Base-by-base conservation (phyloP, 148 eudicot genomes). In the Gaultheria prostrata region DNA sequence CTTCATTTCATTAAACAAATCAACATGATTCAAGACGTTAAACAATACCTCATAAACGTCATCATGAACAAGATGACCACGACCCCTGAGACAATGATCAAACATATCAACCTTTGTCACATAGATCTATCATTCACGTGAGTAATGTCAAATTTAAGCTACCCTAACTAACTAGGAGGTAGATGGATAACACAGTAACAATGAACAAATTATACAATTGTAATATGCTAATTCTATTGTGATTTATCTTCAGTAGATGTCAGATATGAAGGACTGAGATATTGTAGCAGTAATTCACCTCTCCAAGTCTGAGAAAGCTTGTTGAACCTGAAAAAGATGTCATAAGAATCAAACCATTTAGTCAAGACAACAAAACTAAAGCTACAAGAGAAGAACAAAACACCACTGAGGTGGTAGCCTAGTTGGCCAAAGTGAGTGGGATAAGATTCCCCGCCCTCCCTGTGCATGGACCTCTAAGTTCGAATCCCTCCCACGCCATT, bases 291-390 rank as follows among this genome's bases (percentile, higher is more conserved):
- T 14, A 35, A 76, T 76, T 73, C 85, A 95, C 98, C 97, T 95
- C 85, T 95, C 98, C 81, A 89, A 85, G 83, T 86, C 92, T 30
- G 97, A 87, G 88, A 93, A 95, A 78, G 91, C 94, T 80, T 91
- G 95, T 87, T 95, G 98, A 81, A 91, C 92, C 98, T 95, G 91
- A 82, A 88, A 63, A 73, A 56, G 80, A 76, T 4, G 26, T 9
- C n/a, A 72, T 2, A 72, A 50, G 32, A 24, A 73, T 7, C 63
- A 30, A 26, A 73, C 33, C 10, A 3, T 24, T 63, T 61, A n/a
- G 54, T 79, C 28, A 70, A 79, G 53, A 65, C 35, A 63, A 46
- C 43, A 80, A 21, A 80, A 46, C 70, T 18, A 71, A 32, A 50
- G 82, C 65, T 45, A 56, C 48, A 51, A 57, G 18, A 81, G 26